Evolutionary conservation across 2,329 filamentous ascomycete species (phyloP).

Genomic region (Thermomyces lanuginosus): DNA sequence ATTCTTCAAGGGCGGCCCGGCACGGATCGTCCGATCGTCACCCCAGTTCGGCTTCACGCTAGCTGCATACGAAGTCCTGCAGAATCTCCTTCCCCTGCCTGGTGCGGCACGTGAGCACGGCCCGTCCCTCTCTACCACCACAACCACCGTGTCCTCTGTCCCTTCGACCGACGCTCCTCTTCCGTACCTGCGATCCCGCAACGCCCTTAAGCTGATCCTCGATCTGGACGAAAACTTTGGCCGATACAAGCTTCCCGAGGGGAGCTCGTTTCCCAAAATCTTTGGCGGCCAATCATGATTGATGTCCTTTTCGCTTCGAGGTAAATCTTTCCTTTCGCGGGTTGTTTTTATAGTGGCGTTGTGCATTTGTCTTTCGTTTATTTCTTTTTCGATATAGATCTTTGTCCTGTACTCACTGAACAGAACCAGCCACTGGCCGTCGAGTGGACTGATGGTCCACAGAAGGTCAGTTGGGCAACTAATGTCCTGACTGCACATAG

Average conservation of each 20-base stretch:
- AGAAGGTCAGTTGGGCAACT: too few relatives aligned
- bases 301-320: too few relatives aligned
- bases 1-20: conserved; percentile 97
- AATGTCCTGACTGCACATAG: too few relatives aligned
- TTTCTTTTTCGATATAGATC: neutral
- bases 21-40: conserved; percentile 84
- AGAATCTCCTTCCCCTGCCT: conserved; percentile 64
- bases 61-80: conserved; percentile 83
- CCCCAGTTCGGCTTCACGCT: conserved; percentile 97
- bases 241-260: conserved; percentile 42
- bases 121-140: conserved; percentile 38
- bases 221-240: conserved; percentile 92
- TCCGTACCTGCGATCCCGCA: conserved; percentile 58
- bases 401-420: neutral
- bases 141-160: conserved; percentile 47
- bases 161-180: conserved; percentile 47
- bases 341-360: too few relatives aligned
- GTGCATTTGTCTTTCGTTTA: neutral
- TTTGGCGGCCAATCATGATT: too few relatives aligned
- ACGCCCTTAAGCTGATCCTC: conserved; percentile 87
- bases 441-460: too few relatives aligned
- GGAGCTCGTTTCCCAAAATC: conserved; percentile 24
- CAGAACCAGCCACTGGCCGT: neutral
- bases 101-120: conserved; percentile 35
- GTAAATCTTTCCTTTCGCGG: too few relatives aligned